These are phyloP conservation scores for Pyricularia grisea DNA, from an alignment of 2,329 filamentous ascomycete species.

Conservation along the genomic window DNA sequence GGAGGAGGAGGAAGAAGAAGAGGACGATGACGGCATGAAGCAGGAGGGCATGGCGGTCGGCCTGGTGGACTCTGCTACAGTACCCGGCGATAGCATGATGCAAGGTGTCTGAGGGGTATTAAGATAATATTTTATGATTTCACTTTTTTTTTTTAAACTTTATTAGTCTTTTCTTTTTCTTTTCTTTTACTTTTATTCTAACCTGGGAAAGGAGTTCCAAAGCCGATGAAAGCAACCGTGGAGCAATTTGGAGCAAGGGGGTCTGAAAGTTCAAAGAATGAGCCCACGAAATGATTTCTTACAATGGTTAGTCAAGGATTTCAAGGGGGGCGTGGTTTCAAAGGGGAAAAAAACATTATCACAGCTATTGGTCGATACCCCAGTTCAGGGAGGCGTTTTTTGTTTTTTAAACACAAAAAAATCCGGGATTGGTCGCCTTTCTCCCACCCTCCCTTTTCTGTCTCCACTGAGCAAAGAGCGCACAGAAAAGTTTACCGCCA, in stretches of 20 bases:
- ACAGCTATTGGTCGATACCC: neutral
- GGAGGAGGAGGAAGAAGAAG: slow-evolving; percentile 35
- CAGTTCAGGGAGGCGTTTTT: neutral
- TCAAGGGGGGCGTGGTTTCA: neutral
- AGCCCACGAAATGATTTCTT: neutral
- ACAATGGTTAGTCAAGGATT: neutral
- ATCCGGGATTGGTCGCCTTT: too few relatives aligned
- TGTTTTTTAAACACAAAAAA: too few relatives aligned
- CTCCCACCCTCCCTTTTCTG: neutral
- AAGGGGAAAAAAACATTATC: neutral
- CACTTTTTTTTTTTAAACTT: neutral
- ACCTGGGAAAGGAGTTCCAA: neutral
- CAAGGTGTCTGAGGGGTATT: neutral
- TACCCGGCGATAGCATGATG: neutral
- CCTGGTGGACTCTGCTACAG: neutral
- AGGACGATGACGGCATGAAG: slow-evolving; percentile 16
- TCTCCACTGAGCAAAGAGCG: too few relatives aligned
- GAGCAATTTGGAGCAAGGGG: neutral
- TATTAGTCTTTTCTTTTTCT: neutral
- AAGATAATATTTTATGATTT: too few relatives aligned
- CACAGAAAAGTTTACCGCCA: too few relatives aligned
- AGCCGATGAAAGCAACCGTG: neutral
- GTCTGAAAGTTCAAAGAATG: neutral
- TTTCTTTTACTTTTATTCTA: neutral
- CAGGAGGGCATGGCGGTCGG: neutral